Evolutionary conservation across 75 land plant species (phyloP).

Genomic region (Selaginella moellendorffii): DNA sequence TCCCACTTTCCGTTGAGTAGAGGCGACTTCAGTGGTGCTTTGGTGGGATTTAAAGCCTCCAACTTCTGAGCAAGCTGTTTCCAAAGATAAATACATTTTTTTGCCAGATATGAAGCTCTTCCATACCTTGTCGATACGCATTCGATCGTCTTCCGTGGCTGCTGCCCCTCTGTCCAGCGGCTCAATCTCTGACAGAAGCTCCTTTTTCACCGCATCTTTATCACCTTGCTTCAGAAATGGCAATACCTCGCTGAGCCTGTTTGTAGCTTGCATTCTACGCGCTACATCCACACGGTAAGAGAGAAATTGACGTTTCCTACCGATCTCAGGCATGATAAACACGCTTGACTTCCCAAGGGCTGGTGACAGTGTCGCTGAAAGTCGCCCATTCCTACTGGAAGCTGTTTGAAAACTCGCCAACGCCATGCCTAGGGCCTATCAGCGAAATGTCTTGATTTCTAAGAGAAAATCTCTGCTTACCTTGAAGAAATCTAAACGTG

Average conservation of each 20-base stretch:
- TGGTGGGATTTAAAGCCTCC: constrained; percentile 3
- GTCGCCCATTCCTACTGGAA: no score
- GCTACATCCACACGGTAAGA: no score
- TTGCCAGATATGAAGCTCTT: background rate
- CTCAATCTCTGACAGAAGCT: constrained; percentile 63
- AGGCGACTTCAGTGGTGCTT: background rate
- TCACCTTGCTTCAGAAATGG: constrained; percentile 36
- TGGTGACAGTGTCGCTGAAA: no score
- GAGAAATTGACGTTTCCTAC: no score
- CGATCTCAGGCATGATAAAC: no score
- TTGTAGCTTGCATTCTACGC: no score
- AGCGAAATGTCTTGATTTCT: no score
- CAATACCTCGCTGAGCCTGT: background rate
- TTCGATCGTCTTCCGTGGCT: constrained; percentile 62
- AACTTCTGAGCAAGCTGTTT: background rate
- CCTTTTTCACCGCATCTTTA: constrained; percentile 42
- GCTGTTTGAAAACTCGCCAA: no score
- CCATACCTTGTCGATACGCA: constrained; percentile 60
- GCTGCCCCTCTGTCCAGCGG: constrained; percentile 81
- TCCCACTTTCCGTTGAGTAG: constrained; percentile 1
- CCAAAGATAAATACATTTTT: background rate
- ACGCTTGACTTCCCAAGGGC: no score
- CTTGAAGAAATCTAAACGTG: no score
- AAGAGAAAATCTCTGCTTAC: no score
- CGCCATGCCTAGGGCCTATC: no score